Evolutionary conservation across 768 basidiomycete genomes (phyloP).

Genomic region (Lactarius akahatsu): DNA sequence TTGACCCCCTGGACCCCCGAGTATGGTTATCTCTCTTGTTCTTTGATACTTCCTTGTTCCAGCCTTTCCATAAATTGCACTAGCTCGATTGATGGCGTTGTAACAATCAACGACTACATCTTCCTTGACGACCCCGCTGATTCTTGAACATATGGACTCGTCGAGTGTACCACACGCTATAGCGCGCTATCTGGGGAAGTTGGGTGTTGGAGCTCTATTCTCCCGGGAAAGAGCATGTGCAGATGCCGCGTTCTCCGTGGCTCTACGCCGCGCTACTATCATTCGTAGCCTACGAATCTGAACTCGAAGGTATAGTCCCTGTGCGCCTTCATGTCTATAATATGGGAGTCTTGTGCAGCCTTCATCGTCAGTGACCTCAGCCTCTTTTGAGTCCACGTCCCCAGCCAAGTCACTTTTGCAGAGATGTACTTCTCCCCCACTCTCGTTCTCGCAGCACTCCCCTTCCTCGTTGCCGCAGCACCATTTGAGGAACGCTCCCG

Average conservation of each 20-base stretch:
- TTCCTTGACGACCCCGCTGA: neutral
- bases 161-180: neutral
- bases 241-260: neutral
- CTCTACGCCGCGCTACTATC: neutral
- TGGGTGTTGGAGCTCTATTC: neutral
- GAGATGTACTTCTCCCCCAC: slow-evolving; percentile 6
- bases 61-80: neutral
- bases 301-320: neutral
- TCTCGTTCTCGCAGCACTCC: slow-evolving; percentile 13
- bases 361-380: neutral
- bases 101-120: neutral
- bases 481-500: neutral
- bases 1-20: neutral
- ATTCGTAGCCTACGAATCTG: neutral
- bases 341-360: neutral
- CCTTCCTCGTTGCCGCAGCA: slow-evolving; percentile 12
- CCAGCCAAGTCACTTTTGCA: neutral
- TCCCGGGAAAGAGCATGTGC: neutral
- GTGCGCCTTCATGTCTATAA: neutral
- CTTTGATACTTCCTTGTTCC: neutral
- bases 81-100: neutral
- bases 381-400: neutral
- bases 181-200: neutral
- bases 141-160: neutral
- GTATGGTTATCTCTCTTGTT: neutral